Evolutionary conservation across 768 basidiomycete species (phyloP), one percentile per base, ranked within the genome.

Genomic region (Auricularia heimuer): DNA sequence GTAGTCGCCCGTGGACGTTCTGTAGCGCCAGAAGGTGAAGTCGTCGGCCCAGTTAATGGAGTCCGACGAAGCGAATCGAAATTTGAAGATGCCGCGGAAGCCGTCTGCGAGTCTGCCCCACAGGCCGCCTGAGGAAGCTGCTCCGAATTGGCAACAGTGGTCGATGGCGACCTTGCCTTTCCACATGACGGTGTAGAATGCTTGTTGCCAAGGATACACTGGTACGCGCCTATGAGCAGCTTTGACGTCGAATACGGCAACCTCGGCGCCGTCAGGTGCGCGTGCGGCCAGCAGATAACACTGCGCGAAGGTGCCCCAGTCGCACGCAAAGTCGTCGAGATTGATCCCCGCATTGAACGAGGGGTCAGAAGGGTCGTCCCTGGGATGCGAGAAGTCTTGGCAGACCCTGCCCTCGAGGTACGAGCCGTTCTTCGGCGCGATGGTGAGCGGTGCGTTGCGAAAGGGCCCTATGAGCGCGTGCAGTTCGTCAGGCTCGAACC

Each of bases 401-500:
- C 47, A 51, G 11, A 51, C 2, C n/a, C 24, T 36, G 33, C n/a
- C 10, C 14, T 54, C 18, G 2, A 11, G 4, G 3, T 36, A 63
- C 24, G 44, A 54, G 4, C 51, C 63, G n/a, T 33, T 47, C n/a
- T 54, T 51, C 10, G n/a, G 33, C 63, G 24, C 51, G 11, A 42
- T 33, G 24, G 37, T 44, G 34, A 36, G 45, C 36, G 45, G 33
- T 44, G 62, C 37, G n/a, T 44, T 63, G 2, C 36, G 24, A 7
- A 33, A 39, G n/a, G 39, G 12, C 8, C 39, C 39, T 39, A 39
- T 39, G 8, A 39, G 39, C 39, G 39, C 12, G 39, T 12, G 12
- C 12, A 39, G 39, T 12, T 39, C 42, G 8, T 65, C 45, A 1
- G 67, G 67, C 1, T 61, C 14, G 54, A 62, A 74, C 4, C 36